These are phyloP conservation scores for Flaveria ramosissima DNA, from an alignment of 129 eudicot species.

Conservation along the genomic window DNA sequence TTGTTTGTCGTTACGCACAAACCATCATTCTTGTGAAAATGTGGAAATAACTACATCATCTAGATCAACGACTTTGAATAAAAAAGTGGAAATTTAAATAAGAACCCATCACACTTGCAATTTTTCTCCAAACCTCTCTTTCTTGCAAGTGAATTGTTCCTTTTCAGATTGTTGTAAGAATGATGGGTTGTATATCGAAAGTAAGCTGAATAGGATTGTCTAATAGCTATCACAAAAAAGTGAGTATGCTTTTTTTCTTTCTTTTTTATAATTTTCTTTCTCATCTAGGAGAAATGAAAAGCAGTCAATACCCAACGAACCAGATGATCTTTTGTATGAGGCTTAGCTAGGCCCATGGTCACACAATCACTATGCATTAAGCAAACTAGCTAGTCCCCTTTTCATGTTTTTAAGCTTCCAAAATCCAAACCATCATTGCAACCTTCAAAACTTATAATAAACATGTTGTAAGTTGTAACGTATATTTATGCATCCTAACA, in stretches of 20 bases:
- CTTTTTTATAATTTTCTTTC: too few relatives aligned
- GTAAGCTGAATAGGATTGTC: too few relatives aligned
- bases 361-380: neutral
- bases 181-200: neutral
- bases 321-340: too few relatives aligned
- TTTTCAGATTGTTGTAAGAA: constrained; percentile 15
- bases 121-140: neutral
- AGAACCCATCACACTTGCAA: neutral
- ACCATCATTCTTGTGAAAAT: constrained; percentile 11
- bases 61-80: neutral
- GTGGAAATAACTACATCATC: neutral
- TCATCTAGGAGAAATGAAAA: too few relatives aligned
- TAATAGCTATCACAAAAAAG: too few relatives aligned
- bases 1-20: neutral
- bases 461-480: neutral
- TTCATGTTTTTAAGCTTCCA: neutral
- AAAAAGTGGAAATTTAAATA: neutral
- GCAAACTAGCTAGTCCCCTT: neutral
- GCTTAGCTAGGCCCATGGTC: too few relatives aligned
- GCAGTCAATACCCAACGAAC: too few relatives aligned
- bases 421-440: neutral
- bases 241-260: too few relatives aligned
- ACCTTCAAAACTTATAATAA: neutral
- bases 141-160: neutral
- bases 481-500: neutral